These are phyloP conservation scores for Glycine latifolia DNA, from an alignment of 306 rosid genomes.

Conservation along the genomic window DNA sequence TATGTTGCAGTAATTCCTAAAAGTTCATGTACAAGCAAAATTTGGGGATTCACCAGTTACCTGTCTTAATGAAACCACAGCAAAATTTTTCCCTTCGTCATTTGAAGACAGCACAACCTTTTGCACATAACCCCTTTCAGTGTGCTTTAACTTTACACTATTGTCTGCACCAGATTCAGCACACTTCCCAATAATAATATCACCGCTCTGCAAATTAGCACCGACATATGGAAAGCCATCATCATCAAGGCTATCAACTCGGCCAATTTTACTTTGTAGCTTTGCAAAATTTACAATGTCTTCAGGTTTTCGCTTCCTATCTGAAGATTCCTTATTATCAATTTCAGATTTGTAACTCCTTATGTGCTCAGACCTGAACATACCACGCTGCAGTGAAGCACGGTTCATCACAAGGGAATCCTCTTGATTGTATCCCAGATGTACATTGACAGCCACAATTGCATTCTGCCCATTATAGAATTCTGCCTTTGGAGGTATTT, in stretches of 20 bases:
- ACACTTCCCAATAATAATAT: conserved; percentile 85
- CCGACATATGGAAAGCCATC: conserved; percentile 93
- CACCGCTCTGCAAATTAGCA: conserved; percentile 90
- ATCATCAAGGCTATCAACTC: conserved; percentile 93
- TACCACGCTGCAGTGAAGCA: conserved; percentile 96
- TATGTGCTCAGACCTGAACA: conserved; percentile 91
- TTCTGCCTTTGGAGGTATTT: conserved; percentile 70
- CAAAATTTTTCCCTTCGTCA: conserved; percentile 93
- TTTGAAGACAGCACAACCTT: conserved; percentile 92
- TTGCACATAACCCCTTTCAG: conserved; percentile 94
- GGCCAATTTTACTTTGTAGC: conserved; percentile 83
- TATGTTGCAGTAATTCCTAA: conserved; percentile 3
- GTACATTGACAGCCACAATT: conserved; percentile 96
- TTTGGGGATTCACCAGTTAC: conserved; percentile 48
- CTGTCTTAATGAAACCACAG: conserved; percentile 95
- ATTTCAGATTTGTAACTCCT: conserved; percentile 93
- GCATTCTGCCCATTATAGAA: conserved; percentile 93
- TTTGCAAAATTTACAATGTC: conserved; percentile 86
- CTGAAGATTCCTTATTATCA: conserved; percentile 77
- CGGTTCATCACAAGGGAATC: conserved; percentile 96
- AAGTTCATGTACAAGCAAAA: not conserved
- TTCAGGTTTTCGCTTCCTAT: conserved; percentile 79
- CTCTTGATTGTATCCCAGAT: conserved; percentile 94
- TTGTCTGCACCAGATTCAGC: conserved; percentile 92
- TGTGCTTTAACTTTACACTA: conserved; percentile 89